Evolutionary conservation across 2,329 filamentous ascomycete genomes (phyloP).

Genomic region (Pseudocercospora cruenta): DNA sequence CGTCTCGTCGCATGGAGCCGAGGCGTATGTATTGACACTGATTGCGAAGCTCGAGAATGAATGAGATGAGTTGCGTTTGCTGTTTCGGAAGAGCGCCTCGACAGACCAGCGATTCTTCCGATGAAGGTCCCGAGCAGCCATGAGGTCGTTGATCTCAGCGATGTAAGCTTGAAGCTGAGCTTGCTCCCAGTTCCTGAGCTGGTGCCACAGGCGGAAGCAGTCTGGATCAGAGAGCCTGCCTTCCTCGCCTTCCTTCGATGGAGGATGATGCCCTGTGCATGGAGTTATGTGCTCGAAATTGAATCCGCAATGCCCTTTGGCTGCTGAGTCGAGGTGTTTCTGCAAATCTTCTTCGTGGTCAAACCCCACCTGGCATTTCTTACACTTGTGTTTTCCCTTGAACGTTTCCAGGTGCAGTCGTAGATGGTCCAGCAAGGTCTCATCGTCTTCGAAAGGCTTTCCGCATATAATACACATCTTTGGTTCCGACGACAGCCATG

Average conservation of each 20-base stretch:
- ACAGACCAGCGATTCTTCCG: conserved; percentile 32
- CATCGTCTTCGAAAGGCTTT: conserved; percentile 29
- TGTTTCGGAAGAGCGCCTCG: conserved; percentile 24
- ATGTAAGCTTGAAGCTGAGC: conserved; percentile 34
- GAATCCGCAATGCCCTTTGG: conserved; percentile 33
- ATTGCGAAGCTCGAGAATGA: conserved; percentile 30
- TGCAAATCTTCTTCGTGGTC: conserved; percentile 32
- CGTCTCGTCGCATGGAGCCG: conserved; percentile 32
- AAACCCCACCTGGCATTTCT: conserved; percentile 32
- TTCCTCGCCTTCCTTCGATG: conserved; percentile 11
- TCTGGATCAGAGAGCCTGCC: conserved; percentile 29
- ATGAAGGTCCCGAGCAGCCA: conserved; percentile 21
- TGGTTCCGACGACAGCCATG: conserved; percentile 17
- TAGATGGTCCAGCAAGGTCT: conserved; percentile 29
- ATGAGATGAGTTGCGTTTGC: conserved; percentile 20
- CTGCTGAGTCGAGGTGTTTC: conserved; percentile 26
- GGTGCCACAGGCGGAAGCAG: conserved; percentile 28
- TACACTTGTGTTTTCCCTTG: conserved; percentile 29
- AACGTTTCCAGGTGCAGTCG: conserved; percentile 30
- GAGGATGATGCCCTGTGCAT: conserved; percentile 36
- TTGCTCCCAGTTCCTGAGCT: conserved; percentile 35
- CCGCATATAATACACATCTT: conserved; percentile 31
- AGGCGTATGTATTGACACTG: conserved; percentile 32
- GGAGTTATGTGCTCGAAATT: conserved; percentile 28
- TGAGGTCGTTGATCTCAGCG: conserved; percentile 29